Evolutionary conservation across 192 early-diverging fungal genomes (phyloP).

Genomic region (Coemansia interrupta): DNA sequence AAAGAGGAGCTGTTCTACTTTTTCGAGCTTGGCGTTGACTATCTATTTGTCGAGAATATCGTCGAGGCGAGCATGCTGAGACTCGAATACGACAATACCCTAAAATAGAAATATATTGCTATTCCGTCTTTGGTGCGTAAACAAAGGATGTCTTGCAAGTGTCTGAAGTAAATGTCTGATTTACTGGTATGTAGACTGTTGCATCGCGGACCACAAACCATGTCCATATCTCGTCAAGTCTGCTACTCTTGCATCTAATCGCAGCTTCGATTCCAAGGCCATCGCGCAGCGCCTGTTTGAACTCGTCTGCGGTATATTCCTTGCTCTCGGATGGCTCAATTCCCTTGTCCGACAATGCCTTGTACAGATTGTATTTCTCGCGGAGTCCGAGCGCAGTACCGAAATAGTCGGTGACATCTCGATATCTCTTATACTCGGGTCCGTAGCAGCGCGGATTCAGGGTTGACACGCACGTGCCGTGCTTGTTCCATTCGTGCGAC

Average conservation of each 20-base stretch:
- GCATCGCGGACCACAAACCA: constrained; percentile 42
- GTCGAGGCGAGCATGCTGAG: constrained; percentile 29
- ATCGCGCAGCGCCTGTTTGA: constrained; percentile 25
- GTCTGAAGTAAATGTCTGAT: not conserved
- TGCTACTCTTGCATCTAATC: constrained; percentile 28
- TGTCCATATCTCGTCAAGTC: constrained; percentile 38
- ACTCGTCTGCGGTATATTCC: constrained; percentile 27
- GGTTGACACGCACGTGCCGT: constrained; percentile 73
- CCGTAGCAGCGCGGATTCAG: constrained; percentile 60
- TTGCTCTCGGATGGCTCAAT: constrained; percentile 41
- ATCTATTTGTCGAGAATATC: constrained; percentile 51
- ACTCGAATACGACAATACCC: constrained; percentile 12
- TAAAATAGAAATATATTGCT: not conserved
- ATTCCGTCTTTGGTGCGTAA: not conserved
- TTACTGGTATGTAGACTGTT: not conserved
- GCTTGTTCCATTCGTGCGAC: constrained; percentile 79
- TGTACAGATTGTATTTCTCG: constrained; percentile 58
- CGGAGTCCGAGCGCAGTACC: constrained; percentile 52
- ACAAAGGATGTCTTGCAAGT: not conserved
- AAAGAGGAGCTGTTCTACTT: constrained; percentile 41
- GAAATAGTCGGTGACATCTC: constrained; percentile 64
- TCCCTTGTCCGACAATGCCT: constrained; percentile 46
- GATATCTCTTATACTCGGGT: constrained; percentile 32
- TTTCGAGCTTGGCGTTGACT: constrained; percentile 41
- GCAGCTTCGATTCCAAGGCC: constrained; percentile 39